Evolutionary conservation across 768 basidiomycete species (phyloP).

Genomic region (Suillus tomentosus): DNA sequence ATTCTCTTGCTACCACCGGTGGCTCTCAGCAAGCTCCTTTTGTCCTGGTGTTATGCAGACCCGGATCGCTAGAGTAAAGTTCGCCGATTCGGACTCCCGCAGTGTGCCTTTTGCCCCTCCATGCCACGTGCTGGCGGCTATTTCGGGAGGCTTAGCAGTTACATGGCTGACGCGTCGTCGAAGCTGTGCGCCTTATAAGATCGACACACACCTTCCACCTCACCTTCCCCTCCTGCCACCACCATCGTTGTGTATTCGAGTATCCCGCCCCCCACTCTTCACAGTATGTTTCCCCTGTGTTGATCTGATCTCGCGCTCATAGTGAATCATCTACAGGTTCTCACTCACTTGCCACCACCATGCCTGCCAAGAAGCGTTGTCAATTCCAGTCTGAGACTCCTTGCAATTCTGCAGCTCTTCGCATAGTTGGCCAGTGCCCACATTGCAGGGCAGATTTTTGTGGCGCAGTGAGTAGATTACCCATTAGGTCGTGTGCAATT

Average conservation of each 20-base stretch:
- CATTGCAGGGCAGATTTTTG: constrained; percentile 82
- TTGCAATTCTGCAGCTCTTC: constrained; percentile 78
- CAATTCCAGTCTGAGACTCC: constrained; percentile 55
- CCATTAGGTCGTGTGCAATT: constrained; percentile 13
- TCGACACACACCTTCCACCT: constrained; percentile 5
- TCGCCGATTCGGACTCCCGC: constrained; percentile 4
- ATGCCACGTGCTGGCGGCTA: constrained; percentile 6
- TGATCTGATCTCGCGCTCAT: background rate
- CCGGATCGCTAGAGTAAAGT: background rate
- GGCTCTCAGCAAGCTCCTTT: constrained; percentile 2
- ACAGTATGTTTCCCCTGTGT: constrained; percentile 1
- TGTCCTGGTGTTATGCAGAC: no score
- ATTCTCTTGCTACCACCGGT: background rate
- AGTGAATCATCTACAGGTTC: constrained; percentile 12
- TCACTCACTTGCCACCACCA: constrained; percentile 31
- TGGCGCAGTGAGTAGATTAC: constrained; percentile 54
- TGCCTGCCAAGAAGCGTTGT: constrained; percentile 89
- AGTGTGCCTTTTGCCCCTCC: background rate
- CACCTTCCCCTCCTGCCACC: constrained; percentile 6
- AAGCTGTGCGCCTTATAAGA: constrained; percentile 33
- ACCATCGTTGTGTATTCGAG: background rate
- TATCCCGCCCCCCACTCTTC: background rate
- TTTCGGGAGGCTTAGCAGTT: constrained; percentile 10
- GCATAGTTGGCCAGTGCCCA: constrained; percentile 84
- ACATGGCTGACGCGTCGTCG: constrained; percentile 34